Percentiles rank a stretch among this genome's conserved stretches.
phyloP scores from a whole-genome alignment of 176 grass and related monocot species.

The Rhynchospora tenuis region DNA sequence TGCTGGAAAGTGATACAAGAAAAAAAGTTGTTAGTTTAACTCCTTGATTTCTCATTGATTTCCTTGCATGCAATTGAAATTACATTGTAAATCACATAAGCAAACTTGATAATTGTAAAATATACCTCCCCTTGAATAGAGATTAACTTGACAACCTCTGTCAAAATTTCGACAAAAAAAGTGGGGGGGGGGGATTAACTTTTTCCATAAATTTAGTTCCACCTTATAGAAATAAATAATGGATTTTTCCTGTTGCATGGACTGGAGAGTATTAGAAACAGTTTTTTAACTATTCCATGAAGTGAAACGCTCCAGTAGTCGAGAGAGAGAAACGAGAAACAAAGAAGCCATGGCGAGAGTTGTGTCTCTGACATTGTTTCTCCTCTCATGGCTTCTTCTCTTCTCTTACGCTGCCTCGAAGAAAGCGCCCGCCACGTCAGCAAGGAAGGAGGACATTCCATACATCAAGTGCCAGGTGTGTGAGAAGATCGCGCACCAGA shows the following conservation, averaged over 20 bases:
- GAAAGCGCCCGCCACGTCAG: slow-evolving; percentile 58
- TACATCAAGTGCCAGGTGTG: slow-evolving; percentile 96
- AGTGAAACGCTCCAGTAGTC: neutral
- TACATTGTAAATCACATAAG: neutral
- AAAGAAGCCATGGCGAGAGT: neutral
- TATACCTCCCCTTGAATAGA: no score
- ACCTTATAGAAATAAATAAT: neutral
- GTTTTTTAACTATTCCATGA: neutral
- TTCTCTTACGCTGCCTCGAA: slow-evolving; percentile 18
- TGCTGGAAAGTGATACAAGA: no score
- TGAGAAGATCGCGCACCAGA: slow-evolving; percentile 84
- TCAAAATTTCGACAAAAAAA: no score
- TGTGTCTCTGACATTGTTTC: slow-evolving; percentile 7
- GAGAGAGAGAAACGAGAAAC: neutral
- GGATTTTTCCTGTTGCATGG: neutral
- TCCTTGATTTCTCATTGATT: no score
- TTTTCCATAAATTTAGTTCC: no score
- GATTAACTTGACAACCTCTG: no score
- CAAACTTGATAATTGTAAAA: neutral
- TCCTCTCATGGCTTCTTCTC: slow-evolving; percentile 29
- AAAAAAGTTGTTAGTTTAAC: no score
- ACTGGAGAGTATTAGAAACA: neutral
- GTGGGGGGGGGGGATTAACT: no score
- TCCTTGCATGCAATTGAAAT: neutral
- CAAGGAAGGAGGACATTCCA: slow-evolving; percentile 84